phyloP scores from a whole-genome alignment of 2,329 filamentous ascomycete genomes.

The Chaetomiaceae sp. region DNA sequence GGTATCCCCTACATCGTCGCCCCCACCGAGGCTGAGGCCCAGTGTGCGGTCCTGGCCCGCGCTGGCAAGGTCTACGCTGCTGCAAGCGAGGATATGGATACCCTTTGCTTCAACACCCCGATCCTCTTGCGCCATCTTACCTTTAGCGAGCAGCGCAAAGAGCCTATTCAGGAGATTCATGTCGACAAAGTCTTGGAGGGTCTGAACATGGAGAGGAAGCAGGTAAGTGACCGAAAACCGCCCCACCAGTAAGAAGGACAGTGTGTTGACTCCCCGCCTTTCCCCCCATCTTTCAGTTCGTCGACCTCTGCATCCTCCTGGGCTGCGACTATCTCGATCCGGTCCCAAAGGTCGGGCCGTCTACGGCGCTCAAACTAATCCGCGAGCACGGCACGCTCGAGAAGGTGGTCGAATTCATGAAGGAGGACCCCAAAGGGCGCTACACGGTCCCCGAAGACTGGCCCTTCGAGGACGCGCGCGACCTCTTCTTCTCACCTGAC shows the following conservation, averaged over 20 bases:
- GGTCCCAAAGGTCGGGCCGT: constrained; percentile 88
- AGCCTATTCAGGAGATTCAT: constrained; percentile 94
- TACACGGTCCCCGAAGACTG: constrained; percentile 91
- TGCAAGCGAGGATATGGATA: constrained; percentile 98
- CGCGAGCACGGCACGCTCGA: constrained; percentile 87
- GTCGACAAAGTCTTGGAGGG: constrained; percentile 83
- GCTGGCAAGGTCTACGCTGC: constrained; percentile 96
- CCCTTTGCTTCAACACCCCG: constrained; percentile 88
- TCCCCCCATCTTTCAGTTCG: constrained; percentile 58
- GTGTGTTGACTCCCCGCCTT: background rate
- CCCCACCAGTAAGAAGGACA: too few species aligned
- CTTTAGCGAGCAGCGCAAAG: constrained; percentile 95
- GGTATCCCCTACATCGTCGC: constrained; percentile 92
- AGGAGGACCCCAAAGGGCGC: constrained; percentile 72
- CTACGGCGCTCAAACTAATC: constrained; percentile 88
- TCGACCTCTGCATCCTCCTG: constrained; percentile 94
- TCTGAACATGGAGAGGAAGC: constrained; percentile 78
- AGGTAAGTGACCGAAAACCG: constrained; percentile 46
- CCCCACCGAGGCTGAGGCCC: constrained; percentile 94
- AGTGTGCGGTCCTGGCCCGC: constrained; percentile 84
- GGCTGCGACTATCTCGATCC: constrained; percentile 98
- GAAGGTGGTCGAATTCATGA: constrained; percentile 74
- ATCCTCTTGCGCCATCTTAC: constrained; percentile 90
- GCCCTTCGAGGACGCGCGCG: constrained; percentile 87
- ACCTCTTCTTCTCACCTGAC: constrained; percentile 88